These are phyloP conservation scores for Tephrocybe sp. DNA, from an alignment of 768 basidiomycete genomes.

Conservation along the genomic window DNA sequence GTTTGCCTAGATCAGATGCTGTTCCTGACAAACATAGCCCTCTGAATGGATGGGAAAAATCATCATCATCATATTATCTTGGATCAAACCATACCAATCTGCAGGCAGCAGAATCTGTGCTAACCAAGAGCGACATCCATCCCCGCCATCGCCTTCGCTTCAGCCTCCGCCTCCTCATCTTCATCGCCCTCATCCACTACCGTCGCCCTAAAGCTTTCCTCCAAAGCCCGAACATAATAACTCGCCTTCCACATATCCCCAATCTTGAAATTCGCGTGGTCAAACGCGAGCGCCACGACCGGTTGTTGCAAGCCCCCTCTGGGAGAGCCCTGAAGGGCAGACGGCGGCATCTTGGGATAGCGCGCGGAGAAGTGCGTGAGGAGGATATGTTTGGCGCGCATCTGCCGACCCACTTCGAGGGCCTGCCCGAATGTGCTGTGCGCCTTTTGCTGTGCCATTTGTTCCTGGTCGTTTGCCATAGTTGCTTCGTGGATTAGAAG, in stretches of 20 bases:
- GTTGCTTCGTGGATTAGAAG: constrained; percentile 94
- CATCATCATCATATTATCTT: not conserved
- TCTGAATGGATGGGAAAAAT: not conserved
- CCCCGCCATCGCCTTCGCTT: constrained; percentile 8
- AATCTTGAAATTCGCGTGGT: constrained; percentile 68
- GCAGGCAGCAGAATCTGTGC: not conserved
- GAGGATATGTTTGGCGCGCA: constrained; percentile 82
- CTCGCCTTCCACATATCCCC: constrained; percentile 85
- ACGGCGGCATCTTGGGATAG: constrained; percentile 82
- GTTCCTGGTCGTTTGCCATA: constrained; percentile 80
- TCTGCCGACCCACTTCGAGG: constrained; percentile 73
- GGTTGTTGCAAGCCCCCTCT: constrained; percentile 28
- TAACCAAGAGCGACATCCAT: constrained; percentile 21
- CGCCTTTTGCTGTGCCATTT: constrained; percentile 69
- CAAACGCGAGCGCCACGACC: constrained; percentile 75
- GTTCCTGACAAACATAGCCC: not conserved
- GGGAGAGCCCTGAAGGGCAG: constrained; percentile 25
- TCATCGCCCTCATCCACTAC: constrained; percentile 43
- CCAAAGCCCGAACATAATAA: constrained; percentile 71
- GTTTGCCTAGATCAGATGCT: too few species aligned
- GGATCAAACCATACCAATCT: not conserved
- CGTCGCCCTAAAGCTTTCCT: constrained; percentile 56
- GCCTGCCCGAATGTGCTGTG: constrained; percentile 94
- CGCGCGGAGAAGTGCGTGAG: constrained; percentile 95
- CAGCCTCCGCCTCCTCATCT: constrained; percentile 30